Conservation (phyloP, 139 green algal genomes). For the Haematococcus lacustris region DNA sequence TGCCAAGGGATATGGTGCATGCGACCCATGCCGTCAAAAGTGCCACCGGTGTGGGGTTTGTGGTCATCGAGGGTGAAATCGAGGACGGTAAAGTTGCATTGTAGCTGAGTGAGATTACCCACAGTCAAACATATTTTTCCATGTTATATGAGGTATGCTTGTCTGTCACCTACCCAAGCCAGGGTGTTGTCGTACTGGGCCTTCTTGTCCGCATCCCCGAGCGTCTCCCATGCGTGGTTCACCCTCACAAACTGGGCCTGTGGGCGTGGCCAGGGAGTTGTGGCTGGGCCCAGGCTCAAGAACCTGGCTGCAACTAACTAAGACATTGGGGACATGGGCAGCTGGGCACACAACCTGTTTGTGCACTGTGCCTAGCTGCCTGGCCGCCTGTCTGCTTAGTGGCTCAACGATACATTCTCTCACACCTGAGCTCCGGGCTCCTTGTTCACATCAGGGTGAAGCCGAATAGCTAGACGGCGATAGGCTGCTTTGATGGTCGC, state of each 20-base stretch:
- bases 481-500: conserved; percentile 26
- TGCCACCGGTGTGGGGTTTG: no score
- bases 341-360: neutral
- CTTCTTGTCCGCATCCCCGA: neutral
- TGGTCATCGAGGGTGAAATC: no score
- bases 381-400: neutral
- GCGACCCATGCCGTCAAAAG: no score
- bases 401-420: neutral
- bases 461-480: conserved; percentile 20
- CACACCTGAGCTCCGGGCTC: conserved; percentile 4
- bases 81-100: no score
- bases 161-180: no score
- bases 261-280: neutral
- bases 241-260: neutral
- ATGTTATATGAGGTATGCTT: no score
- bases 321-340: neutral
- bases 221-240: conserved; percentile 4
- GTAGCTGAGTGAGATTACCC: no score
- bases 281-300: neutral
- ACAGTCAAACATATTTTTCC: no score
- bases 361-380: neutral
- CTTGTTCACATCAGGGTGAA: conserved; percentile 39
- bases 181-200: conserved; percentile 6
- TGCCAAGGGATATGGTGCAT: no score
- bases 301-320: neutral